phyloP scores from a whole-genome alignment of 1,284 basidiomycete genomes.

The Microbotryum lychnidis-dioicae region DNA sequence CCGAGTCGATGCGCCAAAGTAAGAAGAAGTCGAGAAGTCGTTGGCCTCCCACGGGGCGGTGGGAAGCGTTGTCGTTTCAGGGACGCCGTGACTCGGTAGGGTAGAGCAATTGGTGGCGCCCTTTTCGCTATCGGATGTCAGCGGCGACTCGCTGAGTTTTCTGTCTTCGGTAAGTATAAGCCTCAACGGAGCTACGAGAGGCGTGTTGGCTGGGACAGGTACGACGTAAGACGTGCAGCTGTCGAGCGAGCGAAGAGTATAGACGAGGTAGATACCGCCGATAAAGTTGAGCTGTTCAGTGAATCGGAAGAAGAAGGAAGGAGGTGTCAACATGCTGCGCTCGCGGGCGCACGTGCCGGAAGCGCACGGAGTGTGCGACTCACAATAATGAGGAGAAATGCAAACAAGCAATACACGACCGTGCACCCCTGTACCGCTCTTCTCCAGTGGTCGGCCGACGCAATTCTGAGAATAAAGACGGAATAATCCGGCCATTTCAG shows the following conservation, averaged over 20 bases:
- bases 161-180: neutral
- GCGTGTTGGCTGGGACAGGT: slow-evolving; percentile 3
- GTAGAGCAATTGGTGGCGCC: neutral
- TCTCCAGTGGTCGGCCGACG: neutral
- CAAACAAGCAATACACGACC: slow-evolving; percentile 10
- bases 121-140: neutral
- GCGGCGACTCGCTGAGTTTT: neutral
- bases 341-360: neutral
- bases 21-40: neutral
- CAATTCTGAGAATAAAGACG: neutral
- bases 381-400: slow-evolving; percentile 6
- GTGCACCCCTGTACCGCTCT: neutral
- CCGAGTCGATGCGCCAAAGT: neutral
- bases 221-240: neutral
- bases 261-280: slow-evolving; percentile 12
- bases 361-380: neutral
- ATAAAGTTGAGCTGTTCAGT: slow-evolving; percentile 13
- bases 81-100: neutral
- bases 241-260: slow-evolving; percentile 5
- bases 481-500: too few species aligned
- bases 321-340: neutral
- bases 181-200: slow-evolving; percentile 12
- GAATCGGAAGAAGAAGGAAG: neutral
- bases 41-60: neutral
- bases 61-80: neutral